phyloP scores from a whole-genome alignment of 2,329 filamentous ascomycete species.

The Colletotrichum horii region DNA sequence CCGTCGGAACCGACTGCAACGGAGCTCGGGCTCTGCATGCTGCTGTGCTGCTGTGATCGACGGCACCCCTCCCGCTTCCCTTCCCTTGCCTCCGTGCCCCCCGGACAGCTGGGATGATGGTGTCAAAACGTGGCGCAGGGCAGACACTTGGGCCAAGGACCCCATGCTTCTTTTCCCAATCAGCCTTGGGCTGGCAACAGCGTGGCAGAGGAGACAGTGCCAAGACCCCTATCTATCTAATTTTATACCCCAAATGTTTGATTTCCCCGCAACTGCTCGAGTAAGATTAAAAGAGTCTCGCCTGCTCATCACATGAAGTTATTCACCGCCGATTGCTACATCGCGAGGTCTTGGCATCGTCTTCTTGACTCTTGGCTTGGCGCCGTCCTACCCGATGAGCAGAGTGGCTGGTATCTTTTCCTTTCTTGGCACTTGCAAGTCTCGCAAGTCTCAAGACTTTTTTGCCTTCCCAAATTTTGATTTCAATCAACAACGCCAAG shows the following conservation, averaged over 20 bases:
- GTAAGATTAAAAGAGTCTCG: neutral
- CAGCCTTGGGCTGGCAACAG: neutral
- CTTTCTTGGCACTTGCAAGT: neutral
- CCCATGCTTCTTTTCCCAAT: neutral
- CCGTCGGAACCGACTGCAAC: neutral
- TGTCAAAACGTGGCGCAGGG: neutral
- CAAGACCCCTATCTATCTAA: constrained; percentile 9
- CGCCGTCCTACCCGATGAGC: neutral
- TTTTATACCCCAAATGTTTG: neutral
- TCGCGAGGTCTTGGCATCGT: constrained; percentile 4
- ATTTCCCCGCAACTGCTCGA: constrained; percentile 3
- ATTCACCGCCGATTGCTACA: neutral
- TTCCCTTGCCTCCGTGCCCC: neutral
- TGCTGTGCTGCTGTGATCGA: neutral
- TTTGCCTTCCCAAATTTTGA: neutral
- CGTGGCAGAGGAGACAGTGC: neutral
- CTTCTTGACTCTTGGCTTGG: neutral
- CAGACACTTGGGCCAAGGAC: neutral
- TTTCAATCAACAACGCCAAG: neutral
- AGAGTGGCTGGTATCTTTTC: neutral
- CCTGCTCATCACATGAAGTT: neutral
- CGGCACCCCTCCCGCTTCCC: neutral
- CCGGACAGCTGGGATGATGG: neutral
- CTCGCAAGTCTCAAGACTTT: neutral
- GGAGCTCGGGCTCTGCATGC: neutral